Base-by-base conservation (phyloP, 176 grass and related monocot genomes). In the maize (Zea mays) region DNA sequence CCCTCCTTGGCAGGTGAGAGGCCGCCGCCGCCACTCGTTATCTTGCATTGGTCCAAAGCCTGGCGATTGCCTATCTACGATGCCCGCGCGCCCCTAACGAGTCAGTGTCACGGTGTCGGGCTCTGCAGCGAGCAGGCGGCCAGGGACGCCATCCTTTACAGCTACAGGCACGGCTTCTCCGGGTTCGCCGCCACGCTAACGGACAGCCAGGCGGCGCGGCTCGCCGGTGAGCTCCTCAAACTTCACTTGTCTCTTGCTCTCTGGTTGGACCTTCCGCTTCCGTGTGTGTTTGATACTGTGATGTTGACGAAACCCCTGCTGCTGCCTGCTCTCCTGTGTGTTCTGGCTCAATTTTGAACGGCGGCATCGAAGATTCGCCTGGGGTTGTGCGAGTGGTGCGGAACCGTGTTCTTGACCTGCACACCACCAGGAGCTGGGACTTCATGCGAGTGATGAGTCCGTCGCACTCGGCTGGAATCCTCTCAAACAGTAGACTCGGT, bases 351-450 rank as follows among this genome's bases (percentile, higher is more conserved):
- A 42, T 56, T 56, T 48, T 16, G 1, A 72, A 82, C 15, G 46
- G 20, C 67, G 74, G 43, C 36, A 56, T 56, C 44, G 45, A 97
- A 97, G 94, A 93, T 81, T 91, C 61, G 77, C 85, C 92, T 51
- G 92, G 90, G 58, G 89, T 98, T 3, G 85, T 94, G 77, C 81
- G 90, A 62, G 96, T 98, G 38, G 77, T 92, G 44, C 87, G 82
- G 47, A 98, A 98, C 50, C 73, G 89, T 67, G 91, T 92, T 55
- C 91, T 98, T 75, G 72, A 90, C 56, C 84, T 94, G 69, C 95
- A 94, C 81, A 98, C 95, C 8, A 98, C 95, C 10, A 90, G 95
- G 85, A 98, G 87, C 78, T 98, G 96, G 96, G 89, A 99, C 49
- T 99, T 95, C 76, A 85, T 95, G 89, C 67, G 87, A 71, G 34